These are phyloP conservation scores for Fallopia convolvulus DNA, from an alignment of 148 eudicot genomes.

Conservation along the genomic window DNA sequence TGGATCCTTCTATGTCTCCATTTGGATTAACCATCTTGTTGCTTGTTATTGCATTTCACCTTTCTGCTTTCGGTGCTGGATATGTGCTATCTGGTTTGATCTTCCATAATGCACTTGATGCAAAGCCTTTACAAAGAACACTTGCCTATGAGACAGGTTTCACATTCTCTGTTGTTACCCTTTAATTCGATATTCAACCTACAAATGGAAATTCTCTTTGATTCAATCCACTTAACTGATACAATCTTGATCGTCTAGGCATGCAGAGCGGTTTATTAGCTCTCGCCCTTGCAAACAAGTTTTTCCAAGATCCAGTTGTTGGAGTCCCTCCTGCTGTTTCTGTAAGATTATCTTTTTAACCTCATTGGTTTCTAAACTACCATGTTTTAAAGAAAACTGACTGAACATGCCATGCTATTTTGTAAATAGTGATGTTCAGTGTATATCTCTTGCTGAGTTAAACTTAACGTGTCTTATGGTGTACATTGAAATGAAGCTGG, in stretches of 20 bases:
- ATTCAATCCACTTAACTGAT: background rate
- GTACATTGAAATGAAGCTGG: too few species aligned
- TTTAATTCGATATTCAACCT: background rate
- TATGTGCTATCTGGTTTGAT: constrained; percentile 55
- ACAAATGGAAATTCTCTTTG: background rate
- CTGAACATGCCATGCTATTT: background rate
- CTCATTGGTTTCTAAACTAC: background rate
- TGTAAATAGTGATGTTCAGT: too few species aligned
- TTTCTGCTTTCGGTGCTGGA: constrained; percentile 73
- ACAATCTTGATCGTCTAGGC: constrained; percentile 31
- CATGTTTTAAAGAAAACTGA: background rate
- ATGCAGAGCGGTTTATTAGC: constrained; percentile 98
- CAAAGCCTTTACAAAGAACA: constrained; percentile 86
- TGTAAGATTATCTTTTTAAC: constrained; percentile 34
- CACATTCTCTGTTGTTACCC: background rate
- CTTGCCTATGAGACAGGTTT: constrained; percentile 92
- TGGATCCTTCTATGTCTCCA: too few species aligned
- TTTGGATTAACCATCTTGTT: constrained; percentile 66
- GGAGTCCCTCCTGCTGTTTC: constrained; percentile 90
- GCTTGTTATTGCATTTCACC: constrained; percentile 64
- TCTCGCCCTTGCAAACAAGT: constrained; percentile 83
- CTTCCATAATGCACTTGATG: constrained; percentile 53
- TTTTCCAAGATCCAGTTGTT: constrained; percentile 83
- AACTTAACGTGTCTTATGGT: too few species aligned
- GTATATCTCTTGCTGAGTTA: background rate